Conservation (phyloP, 179 eudicot species). For the Patellifolia procumbens region DNA sequence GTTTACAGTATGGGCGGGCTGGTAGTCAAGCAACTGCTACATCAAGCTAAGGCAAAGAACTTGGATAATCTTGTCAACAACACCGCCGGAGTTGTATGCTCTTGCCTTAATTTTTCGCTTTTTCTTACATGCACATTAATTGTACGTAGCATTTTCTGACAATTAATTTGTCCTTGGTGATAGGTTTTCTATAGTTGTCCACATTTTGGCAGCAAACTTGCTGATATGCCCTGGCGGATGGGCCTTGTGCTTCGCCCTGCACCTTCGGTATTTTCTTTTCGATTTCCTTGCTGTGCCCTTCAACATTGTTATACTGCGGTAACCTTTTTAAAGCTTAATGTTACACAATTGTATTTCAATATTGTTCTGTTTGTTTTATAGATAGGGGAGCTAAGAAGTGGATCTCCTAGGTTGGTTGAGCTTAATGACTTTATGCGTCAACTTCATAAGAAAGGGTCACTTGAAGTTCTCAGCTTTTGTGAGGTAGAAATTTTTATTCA, state of each 20-base stretch:
- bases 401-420: conserved; percentile 90
- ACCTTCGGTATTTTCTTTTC: conserved; percentile 57
- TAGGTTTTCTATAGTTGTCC: conserved; percentile 99
- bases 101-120: conserved; percentile 3
- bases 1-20: conserved; percentile 96
- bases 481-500: conserved; percentile 53
- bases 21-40: conserved; percentile 94
- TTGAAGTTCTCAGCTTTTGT: conserved; percentile 97
- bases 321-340: background rate
- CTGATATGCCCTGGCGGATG: conserved; percentile 99
- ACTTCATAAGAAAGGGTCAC: conserved; percentile 74
- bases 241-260: conserved; percentile 99
- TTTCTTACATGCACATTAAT: background rate
- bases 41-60: conserved; percentile 78
- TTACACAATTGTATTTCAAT: background rate
- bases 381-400: conserved; percentile 99
- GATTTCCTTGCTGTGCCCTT: background rate
- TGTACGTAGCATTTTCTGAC: conserved; percentile 8
- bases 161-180: conserved; percentile 23
- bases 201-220: conserved; percentile 97
- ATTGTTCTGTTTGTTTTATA: conserved; percentile 30
- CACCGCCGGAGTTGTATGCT: conserved; percentile 84
- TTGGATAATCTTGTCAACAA: conserved; percentile 69
- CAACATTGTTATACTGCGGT: background rate
- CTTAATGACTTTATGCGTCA: conserved; percentile 85